phyloP scores from a whole-genome alignment of 2,329 filamentous ascomycete genomes.

The Neophaeococcomyces aloes region DNA sequence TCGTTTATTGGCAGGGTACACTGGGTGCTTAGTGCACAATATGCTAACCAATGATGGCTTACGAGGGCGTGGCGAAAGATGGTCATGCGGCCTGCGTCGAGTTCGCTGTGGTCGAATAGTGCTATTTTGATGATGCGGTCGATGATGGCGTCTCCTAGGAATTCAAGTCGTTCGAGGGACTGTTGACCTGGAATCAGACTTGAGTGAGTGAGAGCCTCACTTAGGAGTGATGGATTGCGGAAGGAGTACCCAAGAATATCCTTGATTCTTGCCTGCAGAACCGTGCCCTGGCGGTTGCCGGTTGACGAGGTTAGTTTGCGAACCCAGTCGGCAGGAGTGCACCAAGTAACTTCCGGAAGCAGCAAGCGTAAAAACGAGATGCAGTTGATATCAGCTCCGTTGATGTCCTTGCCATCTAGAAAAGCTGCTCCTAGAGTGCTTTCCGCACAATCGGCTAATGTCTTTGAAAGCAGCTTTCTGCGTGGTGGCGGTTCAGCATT shows the following conservation, averaged over 20 bases:
- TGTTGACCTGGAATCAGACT: constrained; percentile 5
- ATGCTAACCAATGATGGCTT: constrained; percentile 71
- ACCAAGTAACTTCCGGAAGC: constrained; percentile 50
- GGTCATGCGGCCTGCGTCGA: constrained; percentile 57
- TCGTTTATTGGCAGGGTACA: background rate
- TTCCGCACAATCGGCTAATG: constrained; percentile 78
- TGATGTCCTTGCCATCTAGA: constrained; percentile 52
- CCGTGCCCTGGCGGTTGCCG: background rate
- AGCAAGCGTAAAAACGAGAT: constrained; percentile 47
- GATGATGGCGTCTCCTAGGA: constrained; percentile 74
- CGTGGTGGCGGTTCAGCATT: constrained; percentile 13
- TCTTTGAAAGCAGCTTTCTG: constrained; percentile 57
- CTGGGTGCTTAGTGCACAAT: constrained; percentile 49
- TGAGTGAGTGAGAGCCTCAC: constrained; percentile 69
- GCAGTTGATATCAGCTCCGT: constrained; percentile 7
- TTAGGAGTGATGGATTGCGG: constrained; percentile 53
- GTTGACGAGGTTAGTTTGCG: constrained; percentile 1
- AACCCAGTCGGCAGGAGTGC: constrained; percentile 34
- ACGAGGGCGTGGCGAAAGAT: constrained; percentile 63
- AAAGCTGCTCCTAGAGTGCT: constrained; percentile 69
- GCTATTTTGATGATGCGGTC: constrained; percentile 61
- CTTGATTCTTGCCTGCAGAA: background rate
- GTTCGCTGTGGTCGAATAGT: constrained; percentile 41
- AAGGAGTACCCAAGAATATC: constrained; percentile 62
- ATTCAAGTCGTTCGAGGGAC: constrained; percentile 67